These are phyloP conservation scores for Macadamia tetraphylla DNA, from an alignment of 164 flowering plant genomes.

Conservation along the genomic window DNA sequence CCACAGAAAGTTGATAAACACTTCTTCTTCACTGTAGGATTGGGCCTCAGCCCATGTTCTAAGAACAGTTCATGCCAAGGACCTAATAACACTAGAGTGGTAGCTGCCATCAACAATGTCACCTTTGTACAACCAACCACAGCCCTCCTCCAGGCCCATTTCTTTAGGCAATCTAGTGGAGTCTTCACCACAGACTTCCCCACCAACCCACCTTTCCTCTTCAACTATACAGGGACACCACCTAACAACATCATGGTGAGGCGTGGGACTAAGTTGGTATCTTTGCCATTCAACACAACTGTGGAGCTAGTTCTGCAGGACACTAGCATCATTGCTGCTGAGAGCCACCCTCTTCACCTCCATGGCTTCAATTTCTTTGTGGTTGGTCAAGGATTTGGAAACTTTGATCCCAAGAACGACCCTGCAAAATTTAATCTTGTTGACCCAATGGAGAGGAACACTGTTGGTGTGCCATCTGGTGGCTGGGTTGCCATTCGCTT, in stretches of 20 bases:
- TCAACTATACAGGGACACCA: slow-evolving; percentile 7
- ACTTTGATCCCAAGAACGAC: slow-evolving; percentile 7
- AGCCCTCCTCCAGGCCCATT: slow-evolving; percentile 7
- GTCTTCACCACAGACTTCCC: slow-evolving; percentile 8
- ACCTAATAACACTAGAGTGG: slow-evolving; percentile 20
- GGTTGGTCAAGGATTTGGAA: slow-evolving; percentile 10
- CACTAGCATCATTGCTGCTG: slow-evolving; percentile 19
- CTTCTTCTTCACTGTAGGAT: slow-evolving; percentile 18
- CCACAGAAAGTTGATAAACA: slow-evolving; percentile 8
- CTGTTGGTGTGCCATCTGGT: slow-evolving; percentile 2
- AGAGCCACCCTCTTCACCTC: slow-evolving; percentile 18
- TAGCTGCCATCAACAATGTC: slow-evolving; percentile 4
- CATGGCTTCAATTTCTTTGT: slow-evolving; percentile 1
- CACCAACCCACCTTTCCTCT: background rate
- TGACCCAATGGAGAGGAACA: slow-evolving; percentile 11
- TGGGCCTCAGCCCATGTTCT: slow-evolving; percentile 16
- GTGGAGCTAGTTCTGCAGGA: slow-evolving; percentile 12
- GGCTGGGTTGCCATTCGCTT: background rate
- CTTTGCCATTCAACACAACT: background rate
- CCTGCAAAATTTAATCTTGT: slow-evolving; percentile 8
- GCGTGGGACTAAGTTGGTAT: slow-evolving; percentile 8
- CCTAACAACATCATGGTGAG: slow-evolving; percentile 6
- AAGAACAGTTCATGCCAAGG: slow-evolving; percentile 25
- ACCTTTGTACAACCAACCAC: slow-evolving; percentile 7
- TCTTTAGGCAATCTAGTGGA: slow-evolving; percentile 1